Conservation (phyloP, 2,329 filamentous ascomycete genomes). For the Talaromyces sp. region DNA sequence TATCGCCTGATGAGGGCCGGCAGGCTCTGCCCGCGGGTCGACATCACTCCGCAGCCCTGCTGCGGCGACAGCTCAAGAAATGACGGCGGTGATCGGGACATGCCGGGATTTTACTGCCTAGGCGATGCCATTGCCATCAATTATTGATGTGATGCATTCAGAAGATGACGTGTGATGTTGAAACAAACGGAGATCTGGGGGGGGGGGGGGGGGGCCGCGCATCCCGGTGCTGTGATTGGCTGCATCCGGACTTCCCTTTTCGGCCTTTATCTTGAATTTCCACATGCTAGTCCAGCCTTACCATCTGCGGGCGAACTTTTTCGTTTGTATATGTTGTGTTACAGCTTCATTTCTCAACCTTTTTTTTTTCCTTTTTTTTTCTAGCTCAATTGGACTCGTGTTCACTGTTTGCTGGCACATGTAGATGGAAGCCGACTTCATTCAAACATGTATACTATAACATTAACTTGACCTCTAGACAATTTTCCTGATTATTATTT, state of each 20-base stretch:
- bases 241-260: not conserved
- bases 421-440: not conserved
- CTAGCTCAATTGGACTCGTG: not conserved
- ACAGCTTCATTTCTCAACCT: no score
- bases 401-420: not conserved
- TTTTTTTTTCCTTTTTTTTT: no score
- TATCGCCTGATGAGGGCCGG: constrained; percentile 24
- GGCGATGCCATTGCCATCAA: constrained; percentile 3
- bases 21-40: constrained; percentile 35
- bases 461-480: not conserved
- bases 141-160: not conserved
- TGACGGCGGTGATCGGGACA: constrained; percentile 2
- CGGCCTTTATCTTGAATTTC: not conserved
- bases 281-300: not conserved
- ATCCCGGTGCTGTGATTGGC: not conserved
- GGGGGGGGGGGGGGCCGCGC: not conserved
- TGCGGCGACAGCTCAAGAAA: constrained; percentile 28
- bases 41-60: constrained; percentile 28
- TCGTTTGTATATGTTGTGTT: not conserved
- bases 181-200: not conserved
- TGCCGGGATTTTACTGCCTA: not conserved
- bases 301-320: not conserved
- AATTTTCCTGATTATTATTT: not conserved
- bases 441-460: not conserved
- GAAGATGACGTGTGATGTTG: not conserved